Evolutionary conservation across 805 yeast genomes (phyloP).

Genomic region (Barnettozyma vustinii): DNA sequence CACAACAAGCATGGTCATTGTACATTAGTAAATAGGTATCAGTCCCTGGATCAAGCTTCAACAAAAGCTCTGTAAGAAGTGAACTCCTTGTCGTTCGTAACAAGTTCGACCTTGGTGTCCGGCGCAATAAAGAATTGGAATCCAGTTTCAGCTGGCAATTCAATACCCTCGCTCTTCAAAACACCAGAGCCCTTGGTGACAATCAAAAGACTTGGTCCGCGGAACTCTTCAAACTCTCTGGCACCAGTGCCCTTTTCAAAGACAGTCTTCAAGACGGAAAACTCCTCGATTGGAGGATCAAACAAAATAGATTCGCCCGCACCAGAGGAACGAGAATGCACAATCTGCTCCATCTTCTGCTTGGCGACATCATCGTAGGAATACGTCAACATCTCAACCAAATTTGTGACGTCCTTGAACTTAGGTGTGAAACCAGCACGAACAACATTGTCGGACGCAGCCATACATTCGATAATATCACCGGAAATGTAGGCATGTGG

Average conservation of each 20-base stretch:
- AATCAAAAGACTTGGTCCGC: slow-evolving; percentile 86
- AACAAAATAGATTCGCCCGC: slow-evolving; percentile 64
- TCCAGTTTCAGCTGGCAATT: slow-evolving; percentile 58
- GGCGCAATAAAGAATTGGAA: slow-evolving; percentile 85
- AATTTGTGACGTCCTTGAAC: slow-evolving; percentile 88
- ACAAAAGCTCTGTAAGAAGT: slow-evolving; percentile 89
- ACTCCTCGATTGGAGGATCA: slow-evolving; percentile 97
- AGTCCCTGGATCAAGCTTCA: slow-evolving; percentile 42
- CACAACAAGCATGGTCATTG: not conserved
- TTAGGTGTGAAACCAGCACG: slow-evolving; percentile 99
- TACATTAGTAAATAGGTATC: slow-evolving; percentile 4
- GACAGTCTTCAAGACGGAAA: slow-evolving; percentile 82
- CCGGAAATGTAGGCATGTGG: slow-evolving; percentile 98
- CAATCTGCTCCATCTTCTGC: slow-evolving; percentile 76
- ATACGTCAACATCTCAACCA: slow-evolving; percentile 89
- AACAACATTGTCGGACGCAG: slow-evolving; percentile 96
- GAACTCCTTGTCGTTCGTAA: slow-evolving; percentile 47
- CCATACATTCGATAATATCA: slow-evolving; percentile 99
- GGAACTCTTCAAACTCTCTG: slow-evolving; percentile 54
- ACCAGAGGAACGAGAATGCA: slow-evolving; percentile 49
- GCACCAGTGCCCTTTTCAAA: slow-evolving; percentile 45
- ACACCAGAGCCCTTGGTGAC: slow-evolving; percentile 78
- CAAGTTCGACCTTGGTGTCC: slow-evolving; percentile 55
- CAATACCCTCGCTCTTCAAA: slow-evolving; percentile 37
- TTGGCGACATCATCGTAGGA: slow-evolving; percentile 83